These are phyloP conservation scores for Entonaema liquescens DNA, from an alignment of 495 filamentous ascomycete species.

Conservation along the genomic window DNA sequence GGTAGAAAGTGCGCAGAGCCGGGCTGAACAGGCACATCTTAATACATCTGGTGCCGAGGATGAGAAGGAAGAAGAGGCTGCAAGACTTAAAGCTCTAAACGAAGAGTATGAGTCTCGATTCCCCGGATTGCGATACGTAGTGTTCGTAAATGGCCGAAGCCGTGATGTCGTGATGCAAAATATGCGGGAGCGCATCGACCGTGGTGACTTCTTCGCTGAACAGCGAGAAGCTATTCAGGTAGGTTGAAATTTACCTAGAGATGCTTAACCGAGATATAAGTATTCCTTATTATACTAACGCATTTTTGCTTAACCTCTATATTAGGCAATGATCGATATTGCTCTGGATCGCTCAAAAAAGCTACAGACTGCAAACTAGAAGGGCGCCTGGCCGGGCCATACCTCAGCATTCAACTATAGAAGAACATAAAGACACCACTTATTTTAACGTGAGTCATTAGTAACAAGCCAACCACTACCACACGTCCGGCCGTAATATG, in stretches of 20 bases:
- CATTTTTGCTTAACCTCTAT: background rate
- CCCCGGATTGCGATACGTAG: constrained; percentile 87
- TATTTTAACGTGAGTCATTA: background rate
- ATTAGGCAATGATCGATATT: constrained; percentile 37
- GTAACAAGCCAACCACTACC: background rate
- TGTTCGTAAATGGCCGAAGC: constrained; percentile 87
- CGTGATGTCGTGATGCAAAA: constrained; percentile 81
- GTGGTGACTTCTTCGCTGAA: constrained; percentile 72
- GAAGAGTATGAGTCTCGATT: constrained; percentile 82
- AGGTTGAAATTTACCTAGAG: constrained; percentile 10
- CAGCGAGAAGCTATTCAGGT: constrained; percentile 81
- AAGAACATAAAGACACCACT: background rate
- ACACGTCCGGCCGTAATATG: no score
- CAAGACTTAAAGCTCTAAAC: constrained; percentile 72
- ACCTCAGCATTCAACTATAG: background rate
- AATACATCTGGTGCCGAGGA: constrained; percentile 49
- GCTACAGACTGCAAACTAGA: constrained; percentile 10
- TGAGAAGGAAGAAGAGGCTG: constrained; percentile 57
- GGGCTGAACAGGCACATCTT: constrained; percentile 81
- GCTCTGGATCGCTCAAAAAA: constrained; percentile 35
- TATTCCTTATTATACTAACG: constrained; percentile 5
- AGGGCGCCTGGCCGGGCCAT: background rate
- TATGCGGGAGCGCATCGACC: constrained; percentile 79
- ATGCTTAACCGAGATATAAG: constrained; percentile 25
- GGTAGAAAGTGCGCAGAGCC: constrained; percentile 73